Evolutionary conservation across 2,329 filamentous ascomycete genomes (phyloP).

Genomic region (Hymenoscyphus linearis): DNA sequence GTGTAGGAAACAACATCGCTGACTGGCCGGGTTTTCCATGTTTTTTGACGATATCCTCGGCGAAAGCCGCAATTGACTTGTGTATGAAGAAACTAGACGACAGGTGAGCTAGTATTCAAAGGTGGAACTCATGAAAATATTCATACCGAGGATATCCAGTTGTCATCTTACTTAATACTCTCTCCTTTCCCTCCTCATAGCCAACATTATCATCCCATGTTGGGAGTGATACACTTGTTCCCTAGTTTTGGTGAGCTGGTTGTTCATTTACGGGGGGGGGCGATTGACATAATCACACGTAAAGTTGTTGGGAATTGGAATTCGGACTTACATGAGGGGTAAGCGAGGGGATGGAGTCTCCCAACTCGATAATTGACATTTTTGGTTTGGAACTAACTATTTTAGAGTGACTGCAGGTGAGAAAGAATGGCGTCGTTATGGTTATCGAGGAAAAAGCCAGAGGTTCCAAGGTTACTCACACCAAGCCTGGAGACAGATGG

Average conservation of each 20-base stretch:
- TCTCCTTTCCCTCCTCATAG: slow-evolving; percentile 87
- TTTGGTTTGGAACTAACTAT: slow-evolving; percentile 2
- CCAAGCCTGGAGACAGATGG: not conserved
- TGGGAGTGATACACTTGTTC: slow-evolving; percentile 90
- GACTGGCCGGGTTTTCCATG: slow-evolving; percentile 58
- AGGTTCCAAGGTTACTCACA: not conserved
- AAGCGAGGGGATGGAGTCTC: slow-evolving; percentile 32
- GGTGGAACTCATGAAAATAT: not conserved
- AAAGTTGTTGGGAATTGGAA: not conserved
- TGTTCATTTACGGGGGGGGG: not conserved
- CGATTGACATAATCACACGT: not conserved
- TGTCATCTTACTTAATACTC: slow-evolving; percentile 79
- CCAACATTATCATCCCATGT: slow-evolving; percentile 88
- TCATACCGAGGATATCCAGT: slow-evolving; percentile 81
- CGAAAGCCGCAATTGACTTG: slow-evolving; percentile 71
- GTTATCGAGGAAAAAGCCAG: not conserved
- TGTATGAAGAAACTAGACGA: slow-evolving; percentile 79
- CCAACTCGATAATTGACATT: slow-evolving; percentile 32
- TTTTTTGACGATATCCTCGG: slow-evolving; percentile 57
- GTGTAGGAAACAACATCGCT: slow-evolving; percentile 80
- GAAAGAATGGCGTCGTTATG: not conserved
- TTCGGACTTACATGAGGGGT: slow-evolving; percentile 32
- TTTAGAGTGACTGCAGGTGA: not conserved
- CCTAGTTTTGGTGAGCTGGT: slow-evolving; percentile 47
- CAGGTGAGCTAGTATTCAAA: slow-evolving; percentile 18